Percentiles rank a stretch among this genome's conserved stretches.
Conservation (phyloP, 2,329 filamentous ascomycete genomes). For the Cadophora sp. region DNA sequence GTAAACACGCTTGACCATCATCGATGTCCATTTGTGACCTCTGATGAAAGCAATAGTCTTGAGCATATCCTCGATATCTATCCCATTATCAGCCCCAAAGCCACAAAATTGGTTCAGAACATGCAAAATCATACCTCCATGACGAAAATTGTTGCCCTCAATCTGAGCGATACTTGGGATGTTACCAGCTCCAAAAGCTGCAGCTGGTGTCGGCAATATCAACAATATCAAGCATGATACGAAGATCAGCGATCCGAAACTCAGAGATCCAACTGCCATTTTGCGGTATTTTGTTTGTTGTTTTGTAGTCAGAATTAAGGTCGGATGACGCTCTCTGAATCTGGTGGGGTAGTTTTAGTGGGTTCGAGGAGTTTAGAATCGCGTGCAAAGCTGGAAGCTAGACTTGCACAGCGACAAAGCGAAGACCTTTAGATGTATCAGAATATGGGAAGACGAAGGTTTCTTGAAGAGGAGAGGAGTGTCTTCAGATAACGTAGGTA, state of each 20-base stretch:
- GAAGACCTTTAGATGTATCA: not conserved
- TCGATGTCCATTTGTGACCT: slow-evolving; percentile 84
- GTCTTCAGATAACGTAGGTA: not conserved
- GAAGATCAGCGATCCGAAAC: slow-evolving; percentile 49
- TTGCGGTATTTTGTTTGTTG: slow-evolving; percentile 24
- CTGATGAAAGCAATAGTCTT: slow-evolving; percentile 78
- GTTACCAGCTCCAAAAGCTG: slow-evolving; percentile 73
- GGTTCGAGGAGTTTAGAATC: not conserved
- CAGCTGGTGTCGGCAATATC: slow-evolving; percentile 61
- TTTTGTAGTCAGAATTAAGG: slow-evolving; percentile 46
- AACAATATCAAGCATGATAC: slow-evolving; percentile 59
- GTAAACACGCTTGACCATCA: slow-evolving; percentile 79
- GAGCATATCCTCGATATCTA: slow-evolving; percentile 82
- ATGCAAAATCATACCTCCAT: slow-evolving; percentile 58
- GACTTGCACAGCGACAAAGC: not conserved
- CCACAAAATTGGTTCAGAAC: not conserved
- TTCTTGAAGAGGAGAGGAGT: not conserved
- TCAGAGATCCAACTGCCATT: slow-evolving; percentile 34
- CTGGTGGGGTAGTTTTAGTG: slow-evolving; percentile 15
- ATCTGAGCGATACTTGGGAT: slow-evolving; percentile 66
- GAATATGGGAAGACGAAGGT: not conserved
- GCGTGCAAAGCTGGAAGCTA: not conserved
- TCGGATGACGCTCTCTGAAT: not conserved
- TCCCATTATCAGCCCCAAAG: not conserved
- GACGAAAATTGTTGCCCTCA: slow-evolving; percentile 73